These are phyloP conservation scores for Fimicolochytrium jonesii DNA, from an alignment of 192 early-diverging fungal genomes.

Conservation along the genomic window DNA sequence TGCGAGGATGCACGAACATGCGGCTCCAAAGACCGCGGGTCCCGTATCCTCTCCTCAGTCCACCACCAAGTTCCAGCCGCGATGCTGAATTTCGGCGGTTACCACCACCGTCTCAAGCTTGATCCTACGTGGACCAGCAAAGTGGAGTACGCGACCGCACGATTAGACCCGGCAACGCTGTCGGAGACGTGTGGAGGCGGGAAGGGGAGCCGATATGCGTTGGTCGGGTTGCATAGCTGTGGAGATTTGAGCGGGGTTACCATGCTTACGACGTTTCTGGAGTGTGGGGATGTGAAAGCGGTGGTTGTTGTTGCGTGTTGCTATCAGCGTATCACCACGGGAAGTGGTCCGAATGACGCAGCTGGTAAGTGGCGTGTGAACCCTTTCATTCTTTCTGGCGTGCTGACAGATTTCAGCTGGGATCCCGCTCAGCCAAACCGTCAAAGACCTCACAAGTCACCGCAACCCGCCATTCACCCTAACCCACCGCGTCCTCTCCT, in stretches of 20 bases:
- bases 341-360: too few relatives aligned
- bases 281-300: constrained; percentile 9
- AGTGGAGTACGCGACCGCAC: constrained; percentile 1
- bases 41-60: not conserved
- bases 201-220: not conserved
- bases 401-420: too few relatives aligned
- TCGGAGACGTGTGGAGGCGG: not conserved
- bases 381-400: too few relatives aligned
- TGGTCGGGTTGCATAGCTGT: constrained; percentile 14
- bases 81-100: too few relatives aligned
- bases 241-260: constrained; percentile 8
- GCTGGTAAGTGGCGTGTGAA: too few relatives aligned
- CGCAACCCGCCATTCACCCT: not conserved
- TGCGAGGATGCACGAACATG: constrained; percentile 6
- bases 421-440: not conserved
- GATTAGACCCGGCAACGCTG: not conserved
- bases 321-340: constrained; percentile 11
- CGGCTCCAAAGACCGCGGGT: constrained; percentile 7
- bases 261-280: constrained; percentile 6
- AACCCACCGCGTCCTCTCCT: constrained; percentile 5
- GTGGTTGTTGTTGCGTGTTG: constrained; percentile 13
- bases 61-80: not conserved
- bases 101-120: too few relatives aligned
- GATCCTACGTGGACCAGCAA: too few relatives aligned
- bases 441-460: not conserved